phyloP scores from a whole-genome alignment of 768 basidiomycete species.

The Lentinula sp. region DNA sequence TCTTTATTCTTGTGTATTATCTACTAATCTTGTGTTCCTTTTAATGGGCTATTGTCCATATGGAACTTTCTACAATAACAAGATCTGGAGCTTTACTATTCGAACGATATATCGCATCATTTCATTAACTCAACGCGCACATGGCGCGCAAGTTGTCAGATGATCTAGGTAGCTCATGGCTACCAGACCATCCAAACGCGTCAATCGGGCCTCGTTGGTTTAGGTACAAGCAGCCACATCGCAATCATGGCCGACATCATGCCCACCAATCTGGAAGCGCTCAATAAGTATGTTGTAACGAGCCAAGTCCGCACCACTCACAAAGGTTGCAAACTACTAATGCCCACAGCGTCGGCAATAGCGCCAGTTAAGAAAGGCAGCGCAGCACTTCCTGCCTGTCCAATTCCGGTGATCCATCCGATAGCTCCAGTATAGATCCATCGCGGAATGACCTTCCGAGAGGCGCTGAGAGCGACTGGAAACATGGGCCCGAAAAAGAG shows the following conservation, averaged over 20 bases:
- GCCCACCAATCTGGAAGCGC: slow-evolving; percentile 37
- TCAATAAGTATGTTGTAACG: background rate
- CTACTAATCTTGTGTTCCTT: background rate
- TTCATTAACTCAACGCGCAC: background rate
- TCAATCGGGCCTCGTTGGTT: slow-evolving; percentile 3
- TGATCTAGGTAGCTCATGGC: background rate
- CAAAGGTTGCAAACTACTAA: slow-evolving; percentile 57
- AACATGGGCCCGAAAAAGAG: slow-evolving; percentile 73
- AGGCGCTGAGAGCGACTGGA: slow-evolving; percentile 67
- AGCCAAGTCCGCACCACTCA: slow-evolving; percentile 23
- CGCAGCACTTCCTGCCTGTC: slow-evolving; percentile 66
- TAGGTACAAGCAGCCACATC: slow-evolving; percentile 50
- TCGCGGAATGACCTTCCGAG: slow-evolving; percentile 60
- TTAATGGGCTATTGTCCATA: background rate
- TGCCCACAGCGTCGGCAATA: slow-evolving; percentile 56
- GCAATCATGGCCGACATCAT: slow-evolving; percentile 56
- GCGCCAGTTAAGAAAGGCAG: slow-evolving; percentile 72
- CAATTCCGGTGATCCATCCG: slow-evolving; percentile 64
- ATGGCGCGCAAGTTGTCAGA: background rate
- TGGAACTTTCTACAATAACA: background rate
- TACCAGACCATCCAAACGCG: background rate
- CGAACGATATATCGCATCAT: background rate
- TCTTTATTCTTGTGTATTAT: background rate
- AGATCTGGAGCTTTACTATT: no score
- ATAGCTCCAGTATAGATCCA: slow-evolving; percentile 63